phyloP scores from a whole-genome alignment of 2,329 filamentous ascomycete species.

The Dothidotthia symphoricarpi region DNA sequence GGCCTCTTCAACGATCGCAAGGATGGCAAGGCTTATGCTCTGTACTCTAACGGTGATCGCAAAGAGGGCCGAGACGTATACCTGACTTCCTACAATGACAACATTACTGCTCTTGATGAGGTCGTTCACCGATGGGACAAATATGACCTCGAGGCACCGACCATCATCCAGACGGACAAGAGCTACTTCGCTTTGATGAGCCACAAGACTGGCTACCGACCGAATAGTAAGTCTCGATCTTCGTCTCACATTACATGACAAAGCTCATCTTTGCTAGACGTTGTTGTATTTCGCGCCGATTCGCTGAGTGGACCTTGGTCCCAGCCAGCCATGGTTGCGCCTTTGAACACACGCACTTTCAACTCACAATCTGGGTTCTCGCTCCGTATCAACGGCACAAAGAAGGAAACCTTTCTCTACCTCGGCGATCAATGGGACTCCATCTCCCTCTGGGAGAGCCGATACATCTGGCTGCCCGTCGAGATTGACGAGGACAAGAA shows the following conservation, averaged over 20 bases:
- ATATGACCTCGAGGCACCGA: slow-evolving; percentile 60
- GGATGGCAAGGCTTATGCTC: slow-evolving; percentile 54
- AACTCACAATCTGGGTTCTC: slow-evolving; percentile 56
- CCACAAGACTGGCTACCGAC: slow-evolving; percentile 63
- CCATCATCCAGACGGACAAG: slow-evolving; percentile 59
- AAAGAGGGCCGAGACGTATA: slow-evolving; percentile 58
- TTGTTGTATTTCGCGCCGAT: slow-evolving; percentile 57
- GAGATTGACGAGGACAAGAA: slow-evolving; percentile 55
- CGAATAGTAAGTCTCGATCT: slow-evolving; percentile 47
- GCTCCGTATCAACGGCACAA: slow-evolving; percentile 50
- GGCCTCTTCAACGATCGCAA: slow-evolving; percentile 62
- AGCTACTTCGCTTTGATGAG: slow-evolving; percentile 63
- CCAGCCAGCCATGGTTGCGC: slow-evolving; percentile 54
- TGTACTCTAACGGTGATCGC: slow-evolving; percentile 61
- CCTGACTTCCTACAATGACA: slow-evolving; percentile 54
- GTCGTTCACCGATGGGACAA: slow-evolving; percentile 59
- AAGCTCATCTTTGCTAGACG: slow-evolving; percentile 40
- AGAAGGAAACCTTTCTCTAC: slow-evolving; percentile 53
- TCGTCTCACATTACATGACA: neutral
- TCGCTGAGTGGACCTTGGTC: slow-evolving; percentile 54
- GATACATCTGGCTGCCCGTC: slow-evolving; percentile 59
- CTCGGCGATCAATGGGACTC: slow-evolving; percentile 56
- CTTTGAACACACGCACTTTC: slow-evolving; percentile 53
- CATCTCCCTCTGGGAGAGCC: slow-evolving; percentile 57
- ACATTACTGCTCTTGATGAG: slow-evolving; percentile 52